Base-by-base conservation (phyloP, 2,329 filamentous ascomycete genomes). In the Colletotrichum sp. region DNA sequence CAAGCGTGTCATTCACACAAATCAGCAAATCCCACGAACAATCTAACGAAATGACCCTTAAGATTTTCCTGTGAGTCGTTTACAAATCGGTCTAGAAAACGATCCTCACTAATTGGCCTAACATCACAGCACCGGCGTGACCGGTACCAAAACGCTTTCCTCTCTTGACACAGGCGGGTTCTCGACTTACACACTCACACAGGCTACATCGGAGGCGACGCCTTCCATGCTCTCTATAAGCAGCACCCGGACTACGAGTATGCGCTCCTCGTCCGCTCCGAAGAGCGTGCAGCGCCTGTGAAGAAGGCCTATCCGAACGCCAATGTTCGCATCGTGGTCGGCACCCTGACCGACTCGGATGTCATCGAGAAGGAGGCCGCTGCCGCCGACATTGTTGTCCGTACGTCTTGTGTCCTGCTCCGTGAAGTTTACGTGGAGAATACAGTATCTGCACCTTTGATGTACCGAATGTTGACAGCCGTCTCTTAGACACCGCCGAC, bases 161-260 rank as follows among this genome's bases (percentile, higher is more conserved):
- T 7, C 13, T 10, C 24, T 18, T 32, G 16, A 15, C 10, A 21
- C 24, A 30, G 8, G 32, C 32, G 13, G n/a, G 6, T 44, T 16
- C 21, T 60, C 13, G 8, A 49, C 68, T 70, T 32, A 63, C 68
- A 70, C 21, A 15, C 24, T 39, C 59, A 6, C 10, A 34, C 49
- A 83, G 90, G 90, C 75, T 91, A 89, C 79, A 86, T 91, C 71
- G 90, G 90, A 57, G 90, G 90, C 8, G 86, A 89, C 44, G 85
- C 86, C 8, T 85, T 91, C 49, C 84, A 88, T 65, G 80, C 82
- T 16, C 80, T 91, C 8, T 79, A 84, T 70, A 79, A 84, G 8
- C 81, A 85, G 10, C 86, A 90, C 70, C 88, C 88, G 4, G 85
- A 90, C n/a, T 88, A 86, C 72, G 83, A 88, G 12, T 86, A 86